Evolutionary conservation across 768 basidiomycete genomes (phyloP).

Genomic region (Pulveroboletus sp.): DNA sequence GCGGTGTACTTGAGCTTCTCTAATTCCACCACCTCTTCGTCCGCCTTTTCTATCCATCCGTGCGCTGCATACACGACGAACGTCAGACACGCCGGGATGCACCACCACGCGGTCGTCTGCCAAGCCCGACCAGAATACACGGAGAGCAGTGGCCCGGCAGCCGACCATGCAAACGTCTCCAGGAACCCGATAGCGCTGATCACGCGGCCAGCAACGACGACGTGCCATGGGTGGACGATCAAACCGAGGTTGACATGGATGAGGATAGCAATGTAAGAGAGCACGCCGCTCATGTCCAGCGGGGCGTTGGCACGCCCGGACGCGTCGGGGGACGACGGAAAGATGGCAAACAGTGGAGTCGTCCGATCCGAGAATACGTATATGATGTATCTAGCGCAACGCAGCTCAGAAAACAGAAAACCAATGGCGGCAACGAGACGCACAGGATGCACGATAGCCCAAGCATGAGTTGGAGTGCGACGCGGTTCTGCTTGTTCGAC

Average conservation of each 20-base stretch:
- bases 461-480: conserved; percentile 40
- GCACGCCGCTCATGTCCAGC: conserved; percentile 43
- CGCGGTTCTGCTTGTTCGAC: conserved; percentile 40
- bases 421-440: conserved; percentile 12
- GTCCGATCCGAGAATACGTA: conserved; percentile 41
- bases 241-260: conserved; percentile 49
- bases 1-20: conserved; percentile 53
- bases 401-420: conserved; percentile 6
- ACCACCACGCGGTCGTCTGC: conserved; percentile 56
- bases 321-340: conserved; percentile 29
- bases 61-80: conserved; percentile 45
- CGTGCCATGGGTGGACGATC: conserved; percentile 37
- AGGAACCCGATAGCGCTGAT: conserved; percentile 32
- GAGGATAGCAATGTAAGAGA: conserved; percentile 47
- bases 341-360: conserved; percentile 47
- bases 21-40: conserved; percentile 45
- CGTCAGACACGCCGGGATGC: conserved; percentile 39
- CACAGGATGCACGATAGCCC: conserved; percentile 46
- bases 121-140: conserved; percentile 46
- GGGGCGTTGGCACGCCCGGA: conserved; percentile 22
- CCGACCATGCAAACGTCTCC: conserved; percentile 37
- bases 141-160: conserved; percentile 47
- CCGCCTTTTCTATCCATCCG: conserved; percentile 41
- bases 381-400: conserved; percentile 42
- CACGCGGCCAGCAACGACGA: conserved; percentile 22